These are phyloP conservation scores for Elsinoe necatrix DNA, from an alignment of 2,329 filamentous ascomycete species.

Conservation along the genomic window DNA sequence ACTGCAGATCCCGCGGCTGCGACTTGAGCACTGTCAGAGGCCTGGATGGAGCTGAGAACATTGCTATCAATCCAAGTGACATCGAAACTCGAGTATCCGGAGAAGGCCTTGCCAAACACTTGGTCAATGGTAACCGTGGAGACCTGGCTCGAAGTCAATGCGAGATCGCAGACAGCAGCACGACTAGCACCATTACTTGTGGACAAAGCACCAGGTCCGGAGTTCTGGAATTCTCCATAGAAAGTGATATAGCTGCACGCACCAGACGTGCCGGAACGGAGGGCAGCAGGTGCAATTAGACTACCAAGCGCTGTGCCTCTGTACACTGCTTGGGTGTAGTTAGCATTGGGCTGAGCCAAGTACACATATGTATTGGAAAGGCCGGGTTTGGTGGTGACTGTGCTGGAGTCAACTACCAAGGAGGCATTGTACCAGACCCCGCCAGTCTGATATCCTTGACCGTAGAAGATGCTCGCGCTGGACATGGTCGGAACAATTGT, in stretches of 20 bases:
- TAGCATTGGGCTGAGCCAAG: slow-evolving; percentile 34
- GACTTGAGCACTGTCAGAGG: slow-evolving; percentile 25
- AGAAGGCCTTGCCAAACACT: slow-evolving; percentile 31
- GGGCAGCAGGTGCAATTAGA: slow-evolving; percentile 33
- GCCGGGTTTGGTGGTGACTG: slow-evolving; percentile 17
- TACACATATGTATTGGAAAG: slow-evolving; percentile 34
- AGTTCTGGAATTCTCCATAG: slow-evolving; percentile 37
- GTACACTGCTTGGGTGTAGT: slow-evolving; percentile 35
- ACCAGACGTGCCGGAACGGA: slow-evolving; percentile 25
- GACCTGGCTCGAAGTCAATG: slow-evolving; percentile 30
- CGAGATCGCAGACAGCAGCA: slow-evolving; percentile 28
- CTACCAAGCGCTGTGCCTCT: slow-evolving; percentile 33
- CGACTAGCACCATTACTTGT: slow-evolving; percentile 30
- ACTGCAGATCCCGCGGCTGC: slow-evolving; percentile 5
- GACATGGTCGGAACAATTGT: slow-evolving; percentile 34
- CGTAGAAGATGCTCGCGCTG: slow-evolving; percentile 27
- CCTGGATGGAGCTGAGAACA: slow-evolving; percentile 29
- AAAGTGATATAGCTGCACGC: slow-evolving; percentile 23
- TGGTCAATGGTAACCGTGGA: slow-evolving; percentile 30
- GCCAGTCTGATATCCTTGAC: slow-evolving; percentile 14
- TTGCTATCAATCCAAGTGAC: slow-evolving; percentile 33
- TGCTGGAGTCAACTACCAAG: slow-evolving; percentile 18
- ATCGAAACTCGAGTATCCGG: slow-evolving; percentile 28
- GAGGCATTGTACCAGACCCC: slow-evolving; percentile 19
- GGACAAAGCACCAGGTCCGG: slow-evolving; percentile 35